A percentile compares a stretch with the other conserved stretches of the same genome.
These are phyloP conservation scores for Eimeria sp. DNA, from an alignment of 169 alveolate genomes.

Conservation along the genomic window DNA sequence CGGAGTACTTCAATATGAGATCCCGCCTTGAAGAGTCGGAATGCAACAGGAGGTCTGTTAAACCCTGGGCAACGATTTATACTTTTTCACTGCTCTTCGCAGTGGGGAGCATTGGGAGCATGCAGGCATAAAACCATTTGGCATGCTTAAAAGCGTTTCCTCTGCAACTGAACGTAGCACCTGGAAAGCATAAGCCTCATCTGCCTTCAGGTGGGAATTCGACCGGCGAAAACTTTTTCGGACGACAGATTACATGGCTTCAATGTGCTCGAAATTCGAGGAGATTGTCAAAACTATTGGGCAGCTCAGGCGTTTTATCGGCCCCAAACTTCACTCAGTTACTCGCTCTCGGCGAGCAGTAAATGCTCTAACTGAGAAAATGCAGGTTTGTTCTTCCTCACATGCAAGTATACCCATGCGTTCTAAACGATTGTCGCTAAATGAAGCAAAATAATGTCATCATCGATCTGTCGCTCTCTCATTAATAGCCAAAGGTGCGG, in stretches of 20 bases:
- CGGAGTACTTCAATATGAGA: constrained; percentile 60
- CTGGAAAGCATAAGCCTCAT: no score
- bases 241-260: constrained; percentile 93
- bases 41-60: constrained; percentile 42
- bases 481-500: background rate
- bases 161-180: background rate
- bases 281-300: constrained; percentile 90
- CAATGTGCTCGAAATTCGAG: constrained; percentile 90
- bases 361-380: constrained; percentile 90
- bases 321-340: constrained; percentile 96
- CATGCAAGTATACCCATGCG: background rate
- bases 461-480: background rate
- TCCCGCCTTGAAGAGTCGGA: constrained; percentile 71
- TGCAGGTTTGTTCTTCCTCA: constrained; percentile 83
- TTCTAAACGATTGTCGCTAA: background rate
- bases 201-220: constrained; percentile 90
- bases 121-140: background rate
- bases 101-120: background rate
- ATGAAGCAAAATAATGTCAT: background rate
- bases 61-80: background rate
- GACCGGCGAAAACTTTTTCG: constrained; percentile 89
- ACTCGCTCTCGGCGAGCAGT: constrained; percentile 95
- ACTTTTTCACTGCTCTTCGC: background rate
- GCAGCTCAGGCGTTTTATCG: constrained; percentile 94
- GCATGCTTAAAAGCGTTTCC: background rate